Base-by-base conservation (phyloP, 345 rosid species). In the Theobroma cacao region DNA sequence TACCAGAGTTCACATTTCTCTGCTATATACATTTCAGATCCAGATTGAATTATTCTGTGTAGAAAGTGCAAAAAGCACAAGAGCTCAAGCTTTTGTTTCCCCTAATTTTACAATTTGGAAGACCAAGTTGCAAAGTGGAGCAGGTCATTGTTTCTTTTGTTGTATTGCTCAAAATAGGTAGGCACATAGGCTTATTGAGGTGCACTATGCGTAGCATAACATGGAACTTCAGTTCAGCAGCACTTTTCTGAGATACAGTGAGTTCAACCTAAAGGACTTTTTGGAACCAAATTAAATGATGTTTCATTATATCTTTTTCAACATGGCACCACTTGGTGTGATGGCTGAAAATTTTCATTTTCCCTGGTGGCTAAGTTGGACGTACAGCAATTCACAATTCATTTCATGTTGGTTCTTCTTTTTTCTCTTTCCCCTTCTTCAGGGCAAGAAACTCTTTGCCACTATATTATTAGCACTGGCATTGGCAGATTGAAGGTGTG, bases 111-210 rank as follows among this genome's bases (percentile, higher is more conserved):
- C 18, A 43, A 33, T 15, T 5, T 15, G 34, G 68, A 30, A 3
- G 41, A 75, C n/a, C 30, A 28, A 62, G 40, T 62, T 45, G 62
- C 43, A 60, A 28, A 75, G 56, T 61, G 70, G 33, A 60, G 70
- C 20, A 45, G 45, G 58, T 48, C 78, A 41, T 13, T 17, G 15
- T 75, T 47, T 17, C 24, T 75, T 58, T 59, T 61, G 60, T 62
- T 61, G 40, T n/a, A n/a, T 45, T 75, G 59, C 78, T 31, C 45
- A 47, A 75, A 60, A 60, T 61, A 33, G 78, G 41, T 26, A 45
- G 78, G 69, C 33, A 45, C 9, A 47, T 18, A 43, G 38, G 5
- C 43, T n/a, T 43, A 26, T 24, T 7, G 65, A 43, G 69, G 20
- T 17, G 55, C 55, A 24, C 4, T 11, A 28, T 47, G 26, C 8